Evolutionary conservation across 2,329 filamentous ascomycete species (phyloP).

Genomic region (Colletotrichum sp.): DNA sequence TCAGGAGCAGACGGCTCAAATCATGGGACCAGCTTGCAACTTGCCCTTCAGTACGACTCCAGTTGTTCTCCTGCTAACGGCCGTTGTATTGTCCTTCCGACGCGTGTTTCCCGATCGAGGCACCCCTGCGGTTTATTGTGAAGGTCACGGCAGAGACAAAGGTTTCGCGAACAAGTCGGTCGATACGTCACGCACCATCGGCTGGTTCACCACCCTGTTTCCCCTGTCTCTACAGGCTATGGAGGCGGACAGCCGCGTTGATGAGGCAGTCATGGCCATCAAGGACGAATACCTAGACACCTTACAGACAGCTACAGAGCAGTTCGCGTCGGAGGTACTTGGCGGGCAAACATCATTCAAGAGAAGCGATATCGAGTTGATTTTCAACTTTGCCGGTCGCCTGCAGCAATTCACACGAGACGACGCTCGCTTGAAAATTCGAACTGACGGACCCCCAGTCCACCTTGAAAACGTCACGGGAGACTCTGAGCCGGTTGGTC

Average conservation of each 20-base stretch:
- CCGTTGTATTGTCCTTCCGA: not conserved
- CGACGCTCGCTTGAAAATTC: not conserved
- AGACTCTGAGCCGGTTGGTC: not conserved
- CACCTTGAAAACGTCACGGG: not conserved
- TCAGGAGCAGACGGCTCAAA: not conserved
- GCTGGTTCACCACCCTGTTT: not conserved
- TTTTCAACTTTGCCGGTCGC: not conserved
- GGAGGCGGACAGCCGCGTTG: not conserved
- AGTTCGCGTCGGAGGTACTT: not conserved
- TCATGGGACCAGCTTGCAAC: not conserved
- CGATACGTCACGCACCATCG: not conserved
- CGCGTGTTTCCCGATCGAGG: not conserved
- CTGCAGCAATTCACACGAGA: not conserved
- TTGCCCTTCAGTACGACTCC: not conserved
- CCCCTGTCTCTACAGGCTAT: rapidly evolving
- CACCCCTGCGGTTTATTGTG: not conserved
- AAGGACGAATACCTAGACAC: not conserved
- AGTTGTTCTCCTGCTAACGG: not conserved
- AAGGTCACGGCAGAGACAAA: not conserved
- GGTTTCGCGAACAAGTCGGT: not conserved
- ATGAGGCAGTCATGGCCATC: not conserved
- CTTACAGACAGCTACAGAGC: not conserved
- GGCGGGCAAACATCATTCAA: not conserved
- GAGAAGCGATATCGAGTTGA: not conserved
- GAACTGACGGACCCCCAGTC: not conserved